phyloP scores from a whole-genome alignment of 257 asterid genomes.

The Ajuga chamaepitys region DNA sequence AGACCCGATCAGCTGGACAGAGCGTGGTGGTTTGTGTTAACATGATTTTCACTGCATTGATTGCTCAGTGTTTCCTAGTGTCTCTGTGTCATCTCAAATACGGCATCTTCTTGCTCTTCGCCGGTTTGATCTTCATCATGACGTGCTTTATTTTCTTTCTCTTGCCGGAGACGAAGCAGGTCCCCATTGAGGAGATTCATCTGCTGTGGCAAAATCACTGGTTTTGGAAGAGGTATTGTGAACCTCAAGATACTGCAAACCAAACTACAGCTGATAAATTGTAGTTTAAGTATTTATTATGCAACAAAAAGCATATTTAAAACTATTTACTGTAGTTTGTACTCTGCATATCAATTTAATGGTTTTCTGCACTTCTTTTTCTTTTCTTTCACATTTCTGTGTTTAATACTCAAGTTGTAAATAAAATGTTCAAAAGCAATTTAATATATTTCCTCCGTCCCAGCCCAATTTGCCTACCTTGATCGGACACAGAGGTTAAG shows the following conservation, averaged over 20 bases:
- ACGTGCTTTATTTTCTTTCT: constrained; percentile 61
- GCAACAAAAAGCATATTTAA: too few species aligned
- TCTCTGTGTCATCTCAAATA: constrained; percentile 67
- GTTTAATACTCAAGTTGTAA: too few species aligned
- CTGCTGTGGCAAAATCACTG: constrained; percentile 67
- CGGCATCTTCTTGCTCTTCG: constrained; percentile 79
- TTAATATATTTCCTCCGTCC: too few species aligned
- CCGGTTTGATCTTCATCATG: constrained; percentile 53
- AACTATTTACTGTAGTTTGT: too few species aligned
- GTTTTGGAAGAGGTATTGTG: constrained; percentile 69
- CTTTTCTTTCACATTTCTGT: too few species aligned
- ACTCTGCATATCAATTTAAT: too few species aligned
- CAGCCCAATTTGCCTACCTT: too few species aligned
- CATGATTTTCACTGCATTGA: constrained; percentile 78
- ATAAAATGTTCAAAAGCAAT: too few species aligned
- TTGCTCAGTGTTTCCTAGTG: constrained; percentile 73
- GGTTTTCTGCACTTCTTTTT: too few species aligned
- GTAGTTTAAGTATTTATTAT: too few species aligned
- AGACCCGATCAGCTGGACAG: constrained; percentile 85
- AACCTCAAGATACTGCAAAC: constrained; percentile 10
- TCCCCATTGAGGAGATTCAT: constrained; percentile 85
- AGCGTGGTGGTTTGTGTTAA: constrained; percentile 80
- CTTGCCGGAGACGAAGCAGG: constrained; percentile 92
- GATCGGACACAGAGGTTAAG: too few species aligned
- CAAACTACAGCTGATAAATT: not conserved